Percentiles rank a stretch among this genome's conserved stretches.
phyloP scores from a whole-genome alignment of 192 early-diverging fungal species.

The Coemansia sp. region DNA sequence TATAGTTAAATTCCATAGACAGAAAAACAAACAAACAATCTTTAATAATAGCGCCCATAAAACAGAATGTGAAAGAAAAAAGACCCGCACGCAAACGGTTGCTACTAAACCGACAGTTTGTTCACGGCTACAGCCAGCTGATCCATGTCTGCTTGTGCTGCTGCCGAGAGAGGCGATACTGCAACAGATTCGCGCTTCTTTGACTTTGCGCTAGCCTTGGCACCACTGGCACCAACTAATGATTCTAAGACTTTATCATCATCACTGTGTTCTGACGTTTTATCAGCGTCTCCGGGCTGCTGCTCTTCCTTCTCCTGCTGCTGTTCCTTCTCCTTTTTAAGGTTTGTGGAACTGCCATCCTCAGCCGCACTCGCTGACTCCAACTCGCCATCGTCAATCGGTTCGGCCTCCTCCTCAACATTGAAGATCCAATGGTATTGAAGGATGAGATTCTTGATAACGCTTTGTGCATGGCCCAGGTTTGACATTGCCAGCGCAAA shows the following conservation, averaged over 20 bases:
- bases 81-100: too few species aligned
- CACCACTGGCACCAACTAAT: not conserved
- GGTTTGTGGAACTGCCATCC: not conserved
- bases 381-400: constrained; percentile 39
- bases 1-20: not conserved
- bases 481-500: constrained; percentile 74
- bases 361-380: constrained; percentile 1
- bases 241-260: too few species aligned
- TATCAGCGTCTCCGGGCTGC: not conserved
- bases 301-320: not conserved
- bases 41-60: not conserved
- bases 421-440: constrained; percentile 80
- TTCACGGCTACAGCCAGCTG: constrained; percentile 36
- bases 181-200: constrained; percentile 28
- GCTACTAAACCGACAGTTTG: constrained; percentile 31
- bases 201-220: not conserved
- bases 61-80: not conserved
- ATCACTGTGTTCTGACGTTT: not conserved
- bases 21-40: not conserved
- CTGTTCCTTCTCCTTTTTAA: not conserved
- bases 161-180: constrained; percentile 19
- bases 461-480: constrained; percentile 69
- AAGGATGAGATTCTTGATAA: constrained; percentile 72
- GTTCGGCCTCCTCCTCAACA: constrained; percentile 63
- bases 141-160: constrained; percentile 42